Evolutionary conservation across 768 basidiomycete genomes (phyloP).

Genomic region (Lactarius psammicola): DNA sequence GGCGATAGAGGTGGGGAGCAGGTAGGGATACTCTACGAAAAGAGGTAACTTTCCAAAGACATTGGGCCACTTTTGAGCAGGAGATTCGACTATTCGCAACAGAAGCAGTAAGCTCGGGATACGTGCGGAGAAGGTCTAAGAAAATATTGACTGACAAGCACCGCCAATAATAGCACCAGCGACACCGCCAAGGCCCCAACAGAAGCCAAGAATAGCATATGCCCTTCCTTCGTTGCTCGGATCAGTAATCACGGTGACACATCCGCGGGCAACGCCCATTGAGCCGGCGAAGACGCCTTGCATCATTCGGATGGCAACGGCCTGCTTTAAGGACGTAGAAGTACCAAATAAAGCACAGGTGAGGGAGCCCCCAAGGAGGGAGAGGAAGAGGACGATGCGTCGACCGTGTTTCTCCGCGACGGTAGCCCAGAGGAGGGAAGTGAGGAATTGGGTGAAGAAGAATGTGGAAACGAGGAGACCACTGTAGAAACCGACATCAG

Average conservation of each 20-base stretch:
- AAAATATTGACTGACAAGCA: conserved; percentile 52
- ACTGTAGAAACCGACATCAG: conserved; percentile 86
- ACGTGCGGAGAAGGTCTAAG: not conserved
- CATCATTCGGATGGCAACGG: conserved; percentile 79
- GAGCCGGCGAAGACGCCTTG: conserved; percentile 94
- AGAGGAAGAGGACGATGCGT: conserved; percentile 78
- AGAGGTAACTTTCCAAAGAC: conserved; percentile 63
- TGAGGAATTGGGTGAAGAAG: conserved; percentile 95
- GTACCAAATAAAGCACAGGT: conserved; percentile 81
- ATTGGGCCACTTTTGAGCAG: conserved; percentile 82
- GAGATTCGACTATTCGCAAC: conserved; percentile 64
- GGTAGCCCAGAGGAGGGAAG: conserved; percentile 95
- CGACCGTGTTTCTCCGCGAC: conserved; percentile 89
- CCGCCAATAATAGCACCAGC: conserved; percentile 85
- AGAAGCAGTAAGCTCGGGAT: conserved; percentile 25
- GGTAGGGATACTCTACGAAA: conserved; percentile 82
- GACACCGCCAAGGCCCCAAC: conserved; percentile 96
- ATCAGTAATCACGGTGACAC: conserved; percentile 85
- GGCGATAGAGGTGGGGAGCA: conserved; percentile 82
- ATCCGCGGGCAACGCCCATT: conserved; percentile 91
- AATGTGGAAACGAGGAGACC: conserved; percentile 83
- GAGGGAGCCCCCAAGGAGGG: conserved; percentile 80
- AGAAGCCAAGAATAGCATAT: conserved; percentile 91
- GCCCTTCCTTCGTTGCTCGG: conserved; percentile 90
- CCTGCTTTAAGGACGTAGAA: conserved; percentile 69